These are phyloP conservation scores for Tylopilus sp. DNA, from an alignment of 1,284 basidiomycete genomes.

Conservation along the genomic window DNA sequence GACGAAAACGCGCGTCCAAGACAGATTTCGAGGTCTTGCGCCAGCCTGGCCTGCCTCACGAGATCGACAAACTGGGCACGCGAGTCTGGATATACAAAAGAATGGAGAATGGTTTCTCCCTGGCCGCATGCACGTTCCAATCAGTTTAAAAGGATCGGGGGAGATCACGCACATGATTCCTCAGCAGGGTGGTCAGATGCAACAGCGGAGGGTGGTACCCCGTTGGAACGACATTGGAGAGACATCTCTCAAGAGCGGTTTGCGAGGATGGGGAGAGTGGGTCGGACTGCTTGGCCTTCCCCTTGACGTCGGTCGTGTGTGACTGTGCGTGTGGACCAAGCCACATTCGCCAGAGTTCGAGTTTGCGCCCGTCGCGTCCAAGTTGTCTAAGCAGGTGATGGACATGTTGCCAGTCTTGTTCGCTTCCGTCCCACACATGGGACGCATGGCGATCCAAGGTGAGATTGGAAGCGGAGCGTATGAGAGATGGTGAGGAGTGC, in stretches of 20 bases:
- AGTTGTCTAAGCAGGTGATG: slow-evolving; percentile 51
- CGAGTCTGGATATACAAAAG: slow-evolving; percentile 71
- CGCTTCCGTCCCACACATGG: slow-evolving; percentile 45
- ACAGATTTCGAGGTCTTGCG: slow-evolving; percentile 40
- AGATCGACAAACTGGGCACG: slow-evolving; percentile 59
- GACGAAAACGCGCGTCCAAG: slow-evolving; percentile 34
- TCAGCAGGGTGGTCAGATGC: slow-evolving; percentile 51
- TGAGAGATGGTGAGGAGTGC: slow-evolving; percentile 11
- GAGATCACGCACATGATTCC: slow-evolving; percentile 53
- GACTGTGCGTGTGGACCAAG: slow-evolving; percentile 35
- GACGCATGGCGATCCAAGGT: slow-evolving; percentile 31
- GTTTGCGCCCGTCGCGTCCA: slow-evolving; percentile 63
- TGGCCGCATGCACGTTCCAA: slow-evolving; percentile 29
- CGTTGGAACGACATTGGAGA: slow-evolving; percentile 6
- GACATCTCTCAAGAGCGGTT: slow-evolving; percentile 5
- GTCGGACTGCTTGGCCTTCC: slow-evolving; percentile 43
- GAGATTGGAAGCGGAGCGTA: slow-evolving; percentile 1
- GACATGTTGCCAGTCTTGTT: slow-evolving; percentile 63
- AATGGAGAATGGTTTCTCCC: slow-evolving; percentile 53
- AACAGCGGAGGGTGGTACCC: slow-evolving; percentile 39
- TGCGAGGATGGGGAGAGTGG: slow-evolving; percentile 37
- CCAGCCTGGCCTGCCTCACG: slow-evolving; percentile 46
- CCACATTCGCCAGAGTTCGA: slow-evolving; percentile 74
- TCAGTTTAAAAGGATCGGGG: slow-evolving; percentile 3
- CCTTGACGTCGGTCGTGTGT: slow-evolving; percentile 22